phyloP scores from a whole-genome alignment of 768 basidiomycete genomes.

The Lentinus brumalis region DNA sequence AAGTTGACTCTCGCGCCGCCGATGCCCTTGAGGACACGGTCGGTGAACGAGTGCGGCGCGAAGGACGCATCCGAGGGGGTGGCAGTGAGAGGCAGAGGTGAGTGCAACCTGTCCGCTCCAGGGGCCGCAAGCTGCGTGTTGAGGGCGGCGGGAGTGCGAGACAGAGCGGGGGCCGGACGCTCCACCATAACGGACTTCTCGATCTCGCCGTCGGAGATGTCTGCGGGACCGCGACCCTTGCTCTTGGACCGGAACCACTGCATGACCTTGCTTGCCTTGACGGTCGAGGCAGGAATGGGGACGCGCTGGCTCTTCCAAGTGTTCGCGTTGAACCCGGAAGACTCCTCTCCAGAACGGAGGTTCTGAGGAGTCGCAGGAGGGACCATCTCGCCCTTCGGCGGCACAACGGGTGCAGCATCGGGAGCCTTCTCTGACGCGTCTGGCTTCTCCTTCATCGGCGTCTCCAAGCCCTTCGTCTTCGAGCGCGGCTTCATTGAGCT shows the following conservation, averaged over 20 bases:
- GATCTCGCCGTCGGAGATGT: slow-evolving; percentile 32
- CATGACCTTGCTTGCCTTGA: slow-evolving; percentile 95
- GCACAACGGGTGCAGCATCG: slow-evolving; percentile 15
- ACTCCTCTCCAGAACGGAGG: slow-evolving; percentile 30
- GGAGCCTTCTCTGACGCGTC: slow-evolving; percentile 23
- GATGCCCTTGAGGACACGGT: slow-evolving; percentile 33
- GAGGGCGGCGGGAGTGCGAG: slow-evolving; percentile 6
- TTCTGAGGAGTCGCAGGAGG: slow-evolving; percentile 27
- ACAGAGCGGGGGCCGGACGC: slow-evolving; percentile 1
- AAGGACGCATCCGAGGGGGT: slow-evolving; percentile 43
- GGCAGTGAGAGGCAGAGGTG: slow-evolving; percentile 15
- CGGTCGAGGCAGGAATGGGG: slow-evolving; percentile 68
- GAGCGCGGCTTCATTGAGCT: slow-evolving; percentile 46
- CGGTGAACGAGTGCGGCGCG: slow-evolving; percentile 27
- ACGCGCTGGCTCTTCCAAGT: slow-evolving; percentile 34
- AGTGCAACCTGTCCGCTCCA: slow-evolving; percentile 19
- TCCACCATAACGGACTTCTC: slow-evolving; percentile 24
- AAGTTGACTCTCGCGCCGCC: slow-evolving; percentile 40
- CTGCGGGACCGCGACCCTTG: slow-evolving; percentile 38
- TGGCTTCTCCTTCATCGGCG: slow-evolving; percentile 35
- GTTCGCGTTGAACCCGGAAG: slow-evolving; percentile 26
- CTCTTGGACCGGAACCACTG: slow-evolving; percentile 91
- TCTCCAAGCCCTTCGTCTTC: slow-evolving; percentile 28
- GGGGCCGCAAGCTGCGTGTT: slow-evolving; percentile 13
- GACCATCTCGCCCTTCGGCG: slow-evolving; percentile 20